A percentile compares a stretch with the other conserved stretches of the same genome.
These are phyloP conservation scores for Komagataea norvegica DNA, from an alignment of 1,139 yeast species.

Conservation along the genomic window DNA sequence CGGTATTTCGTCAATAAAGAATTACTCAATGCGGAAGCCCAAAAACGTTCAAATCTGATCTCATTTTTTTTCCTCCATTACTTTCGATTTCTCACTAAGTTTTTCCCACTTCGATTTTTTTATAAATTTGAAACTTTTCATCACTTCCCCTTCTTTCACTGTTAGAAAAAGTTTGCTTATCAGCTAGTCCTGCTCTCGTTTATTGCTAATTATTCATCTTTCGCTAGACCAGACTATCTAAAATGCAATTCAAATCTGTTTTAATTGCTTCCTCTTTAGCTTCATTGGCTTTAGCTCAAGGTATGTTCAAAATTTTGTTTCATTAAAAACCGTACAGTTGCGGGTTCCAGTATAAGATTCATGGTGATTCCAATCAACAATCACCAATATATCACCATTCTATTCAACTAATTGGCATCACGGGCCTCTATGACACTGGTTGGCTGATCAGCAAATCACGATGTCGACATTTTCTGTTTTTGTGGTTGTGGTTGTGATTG, in stretches of 20 bases:
- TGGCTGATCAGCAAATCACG: too few species aligned
- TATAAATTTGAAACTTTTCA: conserved; percentile 6
- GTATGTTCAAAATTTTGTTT: conserved; percentile 27
- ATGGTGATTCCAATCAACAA: too few species aligned
- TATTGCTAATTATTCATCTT: not conserved
- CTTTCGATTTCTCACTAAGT: too few species aligned
- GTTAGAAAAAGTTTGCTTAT: not conserved
- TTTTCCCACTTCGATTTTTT: conserved; percentile 1
- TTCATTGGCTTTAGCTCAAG: conserved; percentile 28
- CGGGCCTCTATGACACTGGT: too few species aligned
- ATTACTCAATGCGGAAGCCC: not conserved
- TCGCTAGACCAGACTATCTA: conserved; percentile 5
- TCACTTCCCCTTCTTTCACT: not conserved
- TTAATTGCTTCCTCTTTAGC: conserved; percentile 44
- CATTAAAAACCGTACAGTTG: not conserved
- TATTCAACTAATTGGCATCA: too few species aligned
- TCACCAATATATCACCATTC: too few species aligned
- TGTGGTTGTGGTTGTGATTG: too few species aligned
- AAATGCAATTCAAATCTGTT: conserved; percentile 51
- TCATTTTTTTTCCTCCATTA: conserved; percentile 3
- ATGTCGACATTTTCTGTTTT: too few species aligned
- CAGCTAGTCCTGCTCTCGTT: not conserved
- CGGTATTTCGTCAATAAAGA: conserved; percentile 6
- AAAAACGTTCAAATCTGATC: not conserved
- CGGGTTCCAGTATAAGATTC: too few species aligned